A percentile compares a stretch with the other conserved stretches of the same genome.
phyloP scores from a whole-genome alignment of 1,284 basidiomycete genomes.

The Pseudomicrostroma phylloplanum region DNA sequence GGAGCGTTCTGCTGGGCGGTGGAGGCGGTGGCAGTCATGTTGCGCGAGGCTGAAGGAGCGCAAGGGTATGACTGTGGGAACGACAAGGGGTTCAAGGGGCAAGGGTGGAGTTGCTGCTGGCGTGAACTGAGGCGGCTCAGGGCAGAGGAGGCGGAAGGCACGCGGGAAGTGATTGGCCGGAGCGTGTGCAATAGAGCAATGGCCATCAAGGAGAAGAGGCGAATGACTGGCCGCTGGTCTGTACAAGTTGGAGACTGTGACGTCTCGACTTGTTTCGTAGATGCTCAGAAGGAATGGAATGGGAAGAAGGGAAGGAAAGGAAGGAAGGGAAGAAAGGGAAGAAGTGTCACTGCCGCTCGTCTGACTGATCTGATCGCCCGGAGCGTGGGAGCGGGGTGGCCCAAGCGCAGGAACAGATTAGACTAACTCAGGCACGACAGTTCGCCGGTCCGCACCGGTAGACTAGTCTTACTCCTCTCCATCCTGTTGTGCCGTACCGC shows the following conservation, averaged over 20 bases:
- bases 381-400: too few relatives aligned
- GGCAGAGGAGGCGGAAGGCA: neutral
- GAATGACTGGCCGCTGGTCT: neutral
- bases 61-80: neutral
- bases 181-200: neutral
- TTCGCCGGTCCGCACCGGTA: too few relatives aligned
- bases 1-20: slow-evolving; percentile 18
- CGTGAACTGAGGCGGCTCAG: neutral
- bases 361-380: too few relatives aligned
- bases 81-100: neutral
- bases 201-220: neutral
- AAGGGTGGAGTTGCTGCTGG: neutral
- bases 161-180: neutral
- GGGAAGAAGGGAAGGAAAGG: neutral
- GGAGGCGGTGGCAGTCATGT: neutral
- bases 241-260: neutral
- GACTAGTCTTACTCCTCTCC: too few relatives aligned
- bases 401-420: too few relatives aligned
- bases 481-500: too few relatives aligned
- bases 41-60: neutral
- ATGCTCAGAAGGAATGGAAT: neutral
- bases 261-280: neutral
- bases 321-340: too few relatives aligned
- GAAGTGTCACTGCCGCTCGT: too few relatives aligned
- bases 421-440: too few relatives aligned